Evolutionary conservation across 495 filamentous ascomycete species (phyloP).

Genomic region (Aspergillus saccharolyticus): DNA sequence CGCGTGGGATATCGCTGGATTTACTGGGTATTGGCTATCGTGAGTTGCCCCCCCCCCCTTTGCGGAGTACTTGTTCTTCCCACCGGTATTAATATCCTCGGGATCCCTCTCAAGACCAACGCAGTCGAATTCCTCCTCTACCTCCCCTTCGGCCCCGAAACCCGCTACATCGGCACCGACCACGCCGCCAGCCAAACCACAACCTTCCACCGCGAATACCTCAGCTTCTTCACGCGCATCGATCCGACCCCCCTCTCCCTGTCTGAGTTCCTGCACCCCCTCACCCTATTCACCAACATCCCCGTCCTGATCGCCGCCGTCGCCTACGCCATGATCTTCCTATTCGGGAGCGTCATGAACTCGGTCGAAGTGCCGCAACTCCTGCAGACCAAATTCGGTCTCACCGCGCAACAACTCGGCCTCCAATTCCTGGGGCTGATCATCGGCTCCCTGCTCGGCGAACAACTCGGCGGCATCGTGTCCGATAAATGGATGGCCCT

Average conservation of each 20-base stretch:
- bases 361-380: slow-evolving; percentile 53
- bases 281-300: slow-evolving; percentile 37
- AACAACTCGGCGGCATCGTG: slow-evolving; percentile 47
- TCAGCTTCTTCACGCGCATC: slow-evolving; percentile 39
- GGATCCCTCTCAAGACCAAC: slow-evolving; percentile 43
- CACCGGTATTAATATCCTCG: too few relatives aligned
- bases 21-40: slow-evolving; percentile 42
- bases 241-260: slow-evolving; percentile 42
- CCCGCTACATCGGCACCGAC: slow-evolving; percentile 42
- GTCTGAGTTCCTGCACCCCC: slow-evolving; percentile 44
- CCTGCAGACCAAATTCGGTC: slow-evolving; percentile 45
- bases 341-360: slow-evolving; percentile 41
- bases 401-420: slow-evolving; percentile 49
- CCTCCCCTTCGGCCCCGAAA: slow-evolving; percentile 54
- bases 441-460: slow-evolving; percentile 50
- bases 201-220: slow-evolving; percentile 39
- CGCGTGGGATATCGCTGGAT: slow-evolving; percentile 40
- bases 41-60: slow-evolving; percentile 20
- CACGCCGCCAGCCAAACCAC: too few relatives aligned
- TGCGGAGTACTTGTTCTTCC: too few relatives aligned
- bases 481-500: slow-evolving; percentile 51
- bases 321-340: slow-evolving; percentile 51
- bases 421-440: slow-evolving; percentile 52
- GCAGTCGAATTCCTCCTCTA: slow-evolving; percentile 48
- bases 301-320: slow-evolving; percentile 44